Evolutionary conservation across 306 rosid species (phyloP), one percentile per base, ranked within the genome.

Genomic region (Casuarina glauca): DNA sequence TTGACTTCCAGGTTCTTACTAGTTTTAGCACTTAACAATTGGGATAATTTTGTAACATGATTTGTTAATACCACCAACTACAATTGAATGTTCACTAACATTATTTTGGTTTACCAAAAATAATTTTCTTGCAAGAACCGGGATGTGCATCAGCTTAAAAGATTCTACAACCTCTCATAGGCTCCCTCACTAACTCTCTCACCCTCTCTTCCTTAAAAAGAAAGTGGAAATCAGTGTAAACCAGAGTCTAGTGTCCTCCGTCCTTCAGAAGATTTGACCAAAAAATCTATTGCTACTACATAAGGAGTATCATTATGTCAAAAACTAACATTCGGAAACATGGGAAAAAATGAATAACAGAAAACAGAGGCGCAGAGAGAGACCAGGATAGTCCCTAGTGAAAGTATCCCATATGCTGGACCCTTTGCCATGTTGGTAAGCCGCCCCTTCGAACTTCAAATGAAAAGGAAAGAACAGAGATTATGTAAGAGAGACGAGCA

Each of bases 361-460:
- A 63, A 16, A 63, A 15, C 41, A 63, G 12, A 11, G 6, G 5
- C 10, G 16, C 32, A 64, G 51, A 11, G 74, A 70, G 57, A 32
- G 55, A 70, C 74, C 74, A 20, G 74, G 74, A 2, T 70, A 42
- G 6, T 10, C 46, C 74, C 41, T 5, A 46, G 81, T 66, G 76
- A 74, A 74, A 36, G n/a, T 69, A 43, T 80, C 83, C 83, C 83
- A 80, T 4, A 80, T 50, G 71, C 75, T 74, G 4, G 64, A 12
- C 62, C 83, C 79, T 64, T 52, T 74, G 52, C 83, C 83, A 64
- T 69, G 53, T 19, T 45, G 36, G 9, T 26, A 32, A 20, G 79
- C 70, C 17, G 83, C 83, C 6, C 83, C 83, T 80, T 80, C 80
- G 36, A 69, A 43, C 83, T 80, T 15, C 4, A 48, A 46, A 49